Evolutionary conservation across 345 rosid species (phyloP).

Genomic region (Excoecaria cochinchinensis): DNA sequence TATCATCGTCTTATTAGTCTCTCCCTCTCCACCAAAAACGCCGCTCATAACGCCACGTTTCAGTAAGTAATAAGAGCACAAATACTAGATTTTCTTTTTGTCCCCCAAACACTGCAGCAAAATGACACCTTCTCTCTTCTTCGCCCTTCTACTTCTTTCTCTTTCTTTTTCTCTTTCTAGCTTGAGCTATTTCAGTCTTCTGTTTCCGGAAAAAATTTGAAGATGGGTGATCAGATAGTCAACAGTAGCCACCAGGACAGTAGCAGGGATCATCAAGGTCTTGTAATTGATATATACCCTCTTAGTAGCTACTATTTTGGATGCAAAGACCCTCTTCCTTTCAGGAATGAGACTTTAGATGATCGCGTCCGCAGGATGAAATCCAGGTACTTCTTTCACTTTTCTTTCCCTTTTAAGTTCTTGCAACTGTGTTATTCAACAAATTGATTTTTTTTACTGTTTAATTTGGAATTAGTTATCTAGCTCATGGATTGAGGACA

Average conservation of each 20-base stretch:
- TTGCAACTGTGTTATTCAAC: background rate
- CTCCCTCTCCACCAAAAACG: too few species aligned
- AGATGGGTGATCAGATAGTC: conserved; percentile 12
- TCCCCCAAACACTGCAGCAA: too few species aligned
- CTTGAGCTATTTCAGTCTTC: background rate
- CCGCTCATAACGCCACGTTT: too few species aligned
- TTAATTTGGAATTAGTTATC: conserved; percentile 44
- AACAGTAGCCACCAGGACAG: background rate
- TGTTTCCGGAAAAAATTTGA: background rate
- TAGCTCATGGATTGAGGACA: conserved; percentile 71
- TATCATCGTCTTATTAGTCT: too few species aligned
- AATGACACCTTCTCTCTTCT: conserved; percentile 1
- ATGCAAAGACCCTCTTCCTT: conserved; percentile 54
- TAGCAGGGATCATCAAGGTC: conserved; percentile 14
- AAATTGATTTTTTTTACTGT: background rate
- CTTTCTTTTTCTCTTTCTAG: background rate
- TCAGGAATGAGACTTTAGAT: conserved; percentile 46
- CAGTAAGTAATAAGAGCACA: too few species aligned
- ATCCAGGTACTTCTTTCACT: conserved; percentile 44
- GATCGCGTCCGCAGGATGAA: conserved; percentile 71
- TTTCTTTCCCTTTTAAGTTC: background rate
- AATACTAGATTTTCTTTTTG: too few species aligned
- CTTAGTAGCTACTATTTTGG: conserved; percentile 78
- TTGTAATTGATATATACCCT: conserved; percentile 57
- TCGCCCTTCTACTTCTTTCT: background rate